Base-by-base conservation (phyloP, 306 rosid genomes). In the Argentina anserina region DNA sequence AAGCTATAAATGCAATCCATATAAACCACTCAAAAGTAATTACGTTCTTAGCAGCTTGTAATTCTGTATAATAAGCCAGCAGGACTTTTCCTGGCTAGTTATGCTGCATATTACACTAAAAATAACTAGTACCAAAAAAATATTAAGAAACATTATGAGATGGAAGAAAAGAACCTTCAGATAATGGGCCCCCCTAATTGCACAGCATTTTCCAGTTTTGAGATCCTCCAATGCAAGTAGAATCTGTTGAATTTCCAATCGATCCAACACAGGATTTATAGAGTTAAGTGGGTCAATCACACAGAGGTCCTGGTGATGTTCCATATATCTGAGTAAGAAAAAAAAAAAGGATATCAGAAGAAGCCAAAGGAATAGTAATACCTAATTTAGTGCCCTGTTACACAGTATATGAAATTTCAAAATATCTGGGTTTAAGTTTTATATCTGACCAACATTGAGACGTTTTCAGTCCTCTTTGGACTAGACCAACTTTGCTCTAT, bases 181-280 rank as follows among this genome's bases (percentile, higher is more conserved):
- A 85, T 87, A 94, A 85, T 82, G 81, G 6, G 96, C 80, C 40
- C 91, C 97, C 88, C 97, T 86, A 67, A 91, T 89, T 75, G 69
- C 71, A 77, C 69, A 64, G 58, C 59, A 56, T 45, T 86, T 71
- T 78, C 80, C 83, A 28, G 79, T 73, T 62, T 89, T 86, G 60
- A 91, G 84, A 76, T 88, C 81, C 70, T 76, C 87, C 84, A 93
- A 81, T 42, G 87, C 81, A 76, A 84, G 97, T 55, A 93, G 82
- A 85, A 87, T 74, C 71, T 82, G 74, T 79, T 89, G 97, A 77
- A 86, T 93, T 84, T 88, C 80, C 49, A 89, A 73, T 81, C 97
- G 88, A 83, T 94, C 92, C 75, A 94, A 43, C 49, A 94, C 74
- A 21, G 92, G 90, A 79, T 75, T 88, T 39, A 94, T 83, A 66